phyloP scores from a whole-genome alignment of 108 stramenopile species.

The Ochromonas danica region DNA sequence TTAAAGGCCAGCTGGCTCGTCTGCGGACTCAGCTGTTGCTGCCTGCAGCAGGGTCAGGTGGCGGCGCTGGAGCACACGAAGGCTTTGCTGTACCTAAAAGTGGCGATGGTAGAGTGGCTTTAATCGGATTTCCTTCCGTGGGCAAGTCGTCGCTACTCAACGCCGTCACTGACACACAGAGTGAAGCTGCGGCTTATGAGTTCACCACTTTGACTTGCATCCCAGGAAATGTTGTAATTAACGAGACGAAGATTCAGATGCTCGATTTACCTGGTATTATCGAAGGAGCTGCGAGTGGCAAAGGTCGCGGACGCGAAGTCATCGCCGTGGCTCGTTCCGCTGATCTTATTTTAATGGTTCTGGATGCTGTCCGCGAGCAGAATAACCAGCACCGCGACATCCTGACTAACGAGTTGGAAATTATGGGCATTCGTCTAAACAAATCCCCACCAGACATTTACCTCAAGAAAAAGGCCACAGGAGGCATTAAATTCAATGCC shows the following conservation, averaged over 20 bases:
- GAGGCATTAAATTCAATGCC: constrained; percentile 86
- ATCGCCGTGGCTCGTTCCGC: constrained; percentile 93
- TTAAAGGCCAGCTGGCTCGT: constrained; percentile 96
- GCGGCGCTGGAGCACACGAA: constrained; percentile 76
- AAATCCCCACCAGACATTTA: constrained; percentile 73
- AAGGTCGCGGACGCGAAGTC: constrained; percentile 94
- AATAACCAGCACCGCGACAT: constrained; percentile 92
- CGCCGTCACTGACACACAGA: constrained; percentile 86
- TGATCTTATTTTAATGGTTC: constrained; percentile 93
- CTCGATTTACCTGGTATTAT: constrained; percentile 99
- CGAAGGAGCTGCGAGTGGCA: constrained; percentile 97
- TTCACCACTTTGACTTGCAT: constrained; percentile 98
- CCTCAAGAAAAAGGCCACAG: constrained; percentile 78
- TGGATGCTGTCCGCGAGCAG: constrained; percentile 95
- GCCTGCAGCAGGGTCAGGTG: constrained; percentile 57
- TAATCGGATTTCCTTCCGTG: constrained; percentile 80
- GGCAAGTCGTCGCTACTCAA: constrained; percentile 85
- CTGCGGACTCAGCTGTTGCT: constrained; percentile 83
- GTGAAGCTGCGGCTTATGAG: constrained; percentile 85
- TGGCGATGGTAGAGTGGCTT: constrained; percentile 93
- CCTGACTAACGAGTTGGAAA: constrained; percentile 92
- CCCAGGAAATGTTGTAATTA: constrained; percentile 60
- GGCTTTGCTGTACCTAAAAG: constrained; percentile 89
- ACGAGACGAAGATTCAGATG: constrained; percentile 90
- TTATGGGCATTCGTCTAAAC: constrained; percentile 91